Base-by-base conservation (phyloP, 768 basidiomycete genomes). In the Boletus pseudo-olivaceus region DNA sequence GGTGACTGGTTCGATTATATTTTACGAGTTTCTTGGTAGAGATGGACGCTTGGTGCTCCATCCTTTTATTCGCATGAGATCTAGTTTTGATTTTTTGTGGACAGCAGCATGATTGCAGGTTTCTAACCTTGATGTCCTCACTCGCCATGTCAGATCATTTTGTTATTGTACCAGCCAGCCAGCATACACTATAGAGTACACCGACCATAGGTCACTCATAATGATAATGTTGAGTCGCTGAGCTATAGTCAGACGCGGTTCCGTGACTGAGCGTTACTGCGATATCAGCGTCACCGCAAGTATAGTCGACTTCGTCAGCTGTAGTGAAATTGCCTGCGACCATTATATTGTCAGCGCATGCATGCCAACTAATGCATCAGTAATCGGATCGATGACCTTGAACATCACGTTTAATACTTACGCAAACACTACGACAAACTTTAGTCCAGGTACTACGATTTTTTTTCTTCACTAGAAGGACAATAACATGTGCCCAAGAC, bases 161-260 rank as follows among this genome's bases (percentile, higher is more conserved):
- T 29, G 12, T 32, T 46, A 44, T 51, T 51, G 42, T 57, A 57
- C 27, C 30, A 23, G 23, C 27, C 30, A 23, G 23, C 23, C 23
- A 23, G 17, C 33, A 26, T 19, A 35, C 8, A 32, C 17, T 15
- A 12, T 44, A 44, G 20, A 26, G 19, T n/a, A 39, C 10, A 33
- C 14, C 23, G 27, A 32, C 20, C 17, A 30, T 41, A 34, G 20
- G 20, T 39, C 14, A 26, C 6, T 35, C 35, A 30, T 37, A 49
- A 26, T 35, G 29, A 30, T 27, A 38, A 32, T 15, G 12, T 19
- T 11, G 30, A 20, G 15, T 19, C 26, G 5, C 26, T 44, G 29
- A 33, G 37, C 15, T 33, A 30, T 48, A 47, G 51, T 59, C 4
- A 19, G 66, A 62, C 12, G 60, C 53, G 8, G 40, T 12, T 23